phyloP scores from a whole-genome alignment of 2,329 filamentous ascomycete genomes.

The Calcarisporium arbuscula region DNA sequence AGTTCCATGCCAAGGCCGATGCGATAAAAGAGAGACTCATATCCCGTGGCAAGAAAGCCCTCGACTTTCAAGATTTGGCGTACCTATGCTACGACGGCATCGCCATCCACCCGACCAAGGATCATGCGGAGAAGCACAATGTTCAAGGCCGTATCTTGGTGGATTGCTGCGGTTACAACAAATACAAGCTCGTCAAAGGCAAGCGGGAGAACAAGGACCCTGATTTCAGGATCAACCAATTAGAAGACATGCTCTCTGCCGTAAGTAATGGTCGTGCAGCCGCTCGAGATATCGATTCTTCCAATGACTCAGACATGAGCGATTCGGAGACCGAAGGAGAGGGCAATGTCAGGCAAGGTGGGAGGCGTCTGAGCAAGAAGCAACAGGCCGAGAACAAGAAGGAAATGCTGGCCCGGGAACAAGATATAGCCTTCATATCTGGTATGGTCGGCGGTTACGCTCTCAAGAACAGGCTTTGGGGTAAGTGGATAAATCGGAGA shows the following conservation, averaged over 20 bases:
- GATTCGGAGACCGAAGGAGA: slow-evolving; percentile 6
- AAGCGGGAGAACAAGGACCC: slow-evolving; percentile 28
- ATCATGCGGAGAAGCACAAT: slow-evolving; percentile 23
- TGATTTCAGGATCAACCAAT: slow-evolving; percentile 15
- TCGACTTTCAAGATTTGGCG: slow-evolving; percentile 34
- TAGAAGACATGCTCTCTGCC: slow-evolving; percentile 1
- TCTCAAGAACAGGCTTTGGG: slow-evolving; percentile 39
- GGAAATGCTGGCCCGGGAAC: slow-evolving; percentile 29
- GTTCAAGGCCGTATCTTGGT: slow-evolving; percentile 34
- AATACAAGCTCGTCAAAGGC: slow-evolving; percentile 29
- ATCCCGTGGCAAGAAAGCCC: slow-evolving; percentile 29
- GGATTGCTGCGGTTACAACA: slow-evolving; percentile 36
- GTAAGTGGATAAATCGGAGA: too few relatives aligned
- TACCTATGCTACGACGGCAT: slow-evolving; percentile 37
- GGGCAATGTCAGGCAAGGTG: slow-evolving; percentile 5
- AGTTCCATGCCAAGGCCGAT: slow-evolving; percentile 23
- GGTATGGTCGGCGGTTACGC: slow-evolving; percentile 37
- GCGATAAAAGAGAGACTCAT: slow-evolving; percentile 22
- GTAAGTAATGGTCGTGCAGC: too few relatives aligned
- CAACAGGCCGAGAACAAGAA: slow-evolving; percentile 31
- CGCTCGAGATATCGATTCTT: slow-evolving; percentile 3
- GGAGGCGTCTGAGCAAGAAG: slow-evolving; percentile 23
- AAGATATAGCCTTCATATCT: slow-evolving; percentile 34
- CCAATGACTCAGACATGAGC: background rate
- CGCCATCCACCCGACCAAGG: slow-evolving; percentile 19